Percentiles rank a stretch among this genome's conserved stretches.
phyloP scores from a whole-genome alignment of 2,329 filamentous ascomycete species.

The Coniochaeta prunicola region DNA sequence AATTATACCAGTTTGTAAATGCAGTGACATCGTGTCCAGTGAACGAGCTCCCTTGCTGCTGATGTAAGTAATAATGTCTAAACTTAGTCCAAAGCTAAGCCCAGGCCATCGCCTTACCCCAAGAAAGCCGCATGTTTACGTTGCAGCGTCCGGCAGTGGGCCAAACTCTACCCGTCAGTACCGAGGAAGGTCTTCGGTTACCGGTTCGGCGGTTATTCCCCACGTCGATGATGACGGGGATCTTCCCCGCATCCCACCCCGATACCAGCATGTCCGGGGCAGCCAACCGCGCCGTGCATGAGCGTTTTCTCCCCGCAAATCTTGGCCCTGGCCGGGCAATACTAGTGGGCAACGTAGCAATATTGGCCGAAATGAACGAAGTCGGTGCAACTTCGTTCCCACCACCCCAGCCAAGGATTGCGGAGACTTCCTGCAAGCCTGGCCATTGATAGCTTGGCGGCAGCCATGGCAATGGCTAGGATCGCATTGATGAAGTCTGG shows the following conservation, averaged over 20 bases:
- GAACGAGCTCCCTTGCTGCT: background rate
- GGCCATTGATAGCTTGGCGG: background rate
- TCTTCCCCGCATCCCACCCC: background rate
- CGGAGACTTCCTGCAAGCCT: background rate
- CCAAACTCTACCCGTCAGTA: background rate
- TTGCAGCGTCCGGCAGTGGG: background rate
- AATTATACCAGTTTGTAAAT: too few relatives aligned
- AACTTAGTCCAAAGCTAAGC: background rate
- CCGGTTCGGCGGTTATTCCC: background rate
- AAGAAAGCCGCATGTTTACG: background rate
- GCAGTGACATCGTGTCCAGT: background rate
- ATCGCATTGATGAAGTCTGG: background rate
- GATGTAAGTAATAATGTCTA: background rate
- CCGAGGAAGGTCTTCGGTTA: background rate
- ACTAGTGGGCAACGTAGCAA: background rate
- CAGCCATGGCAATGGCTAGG: background rate
- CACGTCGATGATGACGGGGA: background rate
- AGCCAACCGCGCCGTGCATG: background rate
- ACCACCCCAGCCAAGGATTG: background rate
- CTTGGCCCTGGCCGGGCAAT: background rate
- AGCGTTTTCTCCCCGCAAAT: background rate
- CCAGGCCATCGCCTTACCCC: background rate
- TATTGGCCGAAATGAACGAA: background rate
- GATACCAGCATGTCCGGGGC: background rate
- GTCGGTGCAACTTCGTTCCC: background rate